phyloP scores from a whole-genome alignment of 495 filamentous ascomycete genomes.

The Bombardia bombarda region DNA sequence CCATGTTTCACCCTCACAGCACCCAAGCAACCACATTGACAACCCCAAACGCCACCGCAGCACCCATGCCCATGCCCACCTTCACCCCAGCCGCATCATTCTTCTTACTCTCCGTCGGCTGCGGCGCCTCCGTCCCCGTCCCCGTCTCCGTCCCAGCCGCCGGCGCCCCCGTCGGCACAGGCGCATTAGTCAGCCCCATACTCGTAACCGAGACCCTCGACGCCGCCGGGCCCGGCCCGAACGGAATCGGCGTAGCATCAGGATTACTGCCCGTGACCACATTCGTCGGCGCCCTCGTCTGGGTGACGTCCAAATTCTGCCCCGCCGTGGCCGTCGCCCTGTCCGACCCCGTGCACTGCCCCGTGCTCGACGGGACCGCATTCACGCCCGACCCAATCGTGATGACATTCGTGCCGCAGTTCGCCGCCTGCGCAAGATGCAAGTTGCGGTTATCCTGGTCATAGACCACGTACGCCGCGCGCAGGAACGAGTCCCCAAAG shows the following conservation, averaged over 20 bases:
- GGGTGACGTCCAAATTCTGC: conserved; percentile 5
- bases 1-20: not conserved
- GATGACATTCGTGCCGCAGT: conserved; percentile 20
- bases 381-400: conserved; percentile 9
- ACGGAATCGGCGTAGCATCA: not conserved
- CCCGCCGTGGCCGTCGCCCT: not conserved
- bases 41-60: not conserved
- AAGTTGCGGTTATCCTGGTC: conserved; percentile 29
- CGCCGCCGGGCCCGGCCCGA: conserved; percentile 9
- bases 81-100: not conserved
- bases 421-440: conserved; percentile 29
- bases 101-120: no score
- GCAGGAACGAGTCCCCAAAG: conserved; percentile 24
- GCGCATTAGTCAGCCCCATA: not conserved
- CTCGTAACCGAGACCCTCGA: not conserved
- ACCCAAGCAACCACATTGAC: not conserved
- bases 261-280: conserved; percentile 2
- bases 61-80: not conserved
- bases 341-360: conserved; percentile 1
- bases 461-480: conserved; percentile 27
- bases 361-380: conserved; percentile 9
- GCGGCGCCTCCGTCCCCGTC: no score
- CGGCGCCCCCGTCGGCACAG: not conserved
- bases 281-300: conserved; percentile 5
- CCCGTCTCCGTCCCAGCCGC: not conserved